Evolutionary conservation across 768 basidiomycete species (phyloP), one percentile per base, ranked within the genome.

Genomic region (Phlebiopsis flavidoalba): DNA sequence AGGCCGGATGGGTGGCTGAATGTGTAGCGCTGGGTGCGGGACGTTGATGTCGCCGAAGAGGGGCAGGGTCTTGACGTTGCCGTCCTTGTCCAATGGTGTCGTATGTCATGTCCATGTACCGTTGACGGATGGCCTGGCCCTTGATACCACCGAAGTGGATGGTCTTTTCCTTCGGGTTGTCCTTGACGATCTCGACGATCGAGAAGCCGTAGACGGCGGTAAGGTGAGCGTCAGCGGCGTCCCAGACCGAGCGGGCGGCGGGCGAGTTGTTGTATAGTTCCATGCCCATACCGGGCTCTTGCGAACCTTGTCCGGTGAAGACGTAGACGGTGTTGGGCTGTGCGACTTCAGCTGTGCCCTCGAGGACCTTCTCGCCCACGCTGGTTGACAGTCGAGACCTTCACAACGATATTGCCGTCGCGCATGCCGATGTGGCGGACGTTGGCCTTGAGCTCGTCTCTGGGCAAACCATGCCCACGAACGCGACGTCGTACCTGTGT

Each of bases 51-150:
- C 96, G 51, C 90, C 83, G 73, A 98, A 99, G 57, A 99, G 85
- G 50, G 96, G 95, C 12, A 97, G 87, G 0, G 94, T 98, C 81
- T 95, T 95, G 73, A 98, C 85, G 69, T 90, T 88, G 59, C 96
- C 96, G 67, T 95, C 94, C 77, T 92, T 93, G 76, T 97, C 96
- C 82, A n/a, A 93, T 89, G 0, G 94, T 88, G 71, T 98, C 95
- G 78, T 98, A 98, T 5, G 91, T 90, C 91, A 99, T 97, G 66
- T 95, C 95, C 93, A 98, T 98, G 77, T 99, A 99, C n/a, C 97
- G 87, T 68, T 95, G 91, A 31, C 97, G 91, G 64, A 98, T 98
- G 2, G 88, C 95, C 72, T 98, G 96, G 45, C 97, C 97, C 77
- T 98, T 98, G 75, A 98, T 92, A 72, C 97, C 97, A 79, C 97